A percentile compares a stretch with the other conserved stretches of the same genome.
phyloP scores from a whole-genome alignment of 129 eudicot species.

The Dittrichia graveolens region DNA sequence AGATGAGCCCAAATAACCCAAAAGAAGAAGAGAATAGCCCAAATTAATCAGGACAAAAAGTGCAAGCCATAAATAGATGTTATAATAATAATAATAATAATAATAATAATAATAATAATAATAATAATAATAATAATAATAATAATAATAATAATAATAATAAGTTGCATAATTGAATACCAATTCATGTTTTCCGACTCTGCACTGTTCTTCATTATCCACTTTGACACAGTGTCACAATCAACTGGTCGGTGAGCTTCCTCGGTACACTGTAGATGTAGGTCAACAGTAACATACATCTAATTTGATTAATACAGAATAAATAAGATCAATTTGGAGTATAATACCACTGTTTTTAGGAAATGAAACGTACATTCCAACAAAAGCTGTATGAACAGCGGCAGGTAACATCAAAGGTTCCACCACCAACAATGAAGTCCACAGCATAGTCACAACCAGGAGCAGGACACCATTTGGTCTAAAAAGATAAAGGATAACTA shows the following conservation, averaged over 20 bases:
- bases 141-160: neutral
- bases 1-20: neutral
- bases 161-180: slow-evolving; percentile 33
- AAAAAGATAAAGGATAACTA: neutral
- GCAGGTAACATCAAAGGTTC: slow-evolving; percentile 77
- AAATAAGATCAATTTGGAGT: neutral
- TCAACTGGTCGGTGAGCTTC: slow-evolving; percentile 87
- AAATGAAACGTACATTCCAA: slow-evolving; percentile 64
- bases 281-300: slow-evolving; percentile 20
- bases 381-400: slow-evolving; percentile 74
- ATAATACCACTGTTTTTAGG: neutral
- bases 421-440: slow-evolving; percentile 78
- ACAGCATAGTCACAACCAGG: slow-evolving; percentile 90
- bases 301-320: neutral
- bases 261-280: slow-evolving; percentile 63
- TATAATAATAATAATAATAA: too few relatives aligned
- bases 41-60: neutral
- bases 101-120: too few relatives aligned
- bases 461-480: slow-evolving; percentile 96
- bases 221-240: slow-evolving; percentile 69
- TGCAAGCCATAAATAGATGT: neutral
- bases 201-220: slow-evolving; percentile 67
- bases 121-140: too few relatives aligned
- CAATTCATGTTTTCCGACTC: slow-evolving; percentile 81
- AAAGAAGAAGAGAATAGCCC: neutral